phyloP scores from a whole-genome alignment of 2,329 filamentous ascomycete genomes.

The Sclerotinia nivalis region DNA sequence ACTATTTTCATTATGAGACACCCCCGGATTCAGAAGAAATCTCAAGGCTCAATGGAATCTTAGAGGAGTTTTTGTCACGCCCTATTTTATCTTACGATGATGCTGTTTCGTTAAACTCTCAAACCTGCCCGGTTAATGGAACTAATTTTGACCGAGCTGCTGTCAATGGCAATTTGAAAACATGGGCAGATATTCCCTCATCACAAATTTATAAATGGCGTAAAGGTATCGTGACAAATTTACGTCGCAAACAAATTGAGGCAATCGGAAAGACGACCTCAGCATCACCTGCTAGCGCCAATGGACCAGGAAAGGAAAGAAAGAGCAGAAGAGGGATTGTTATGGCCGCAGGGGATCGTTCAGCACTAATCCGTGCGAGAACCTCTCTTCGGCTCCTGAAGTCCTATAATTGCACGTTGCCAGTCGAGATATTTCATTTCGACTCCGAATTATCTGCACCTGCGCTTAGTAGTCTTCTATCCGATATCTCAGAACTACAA shows the following conservation, averaged over 20 bases:
- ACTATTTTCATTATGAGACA: constrained; percentile 9
- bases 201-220: constrained; percentile 29
- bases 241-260: constrained; percentile 20
- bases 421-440: constrained; percentile 33
- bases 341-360: constrained; percentile 31
- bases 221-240: constrained; percentile 24
- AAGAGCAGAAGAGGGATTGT: constrained; percentile 30
- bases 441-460: constrained; percentile 25
- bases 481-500: not conserved
- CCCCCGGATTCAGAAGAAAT: constrained; percentile 4
- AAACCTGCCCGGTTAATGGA: constrained; percentile 28
- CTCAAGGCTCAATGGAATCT: constrained; percentile 6
- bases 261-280: constrained; percentile 15
- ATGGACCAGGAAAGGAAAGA: not conserved
- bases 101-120: constrained; percentile 25
- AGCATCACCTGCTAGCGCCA: not conserved
- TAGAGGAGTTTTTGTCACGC: constrained; percentile 18
- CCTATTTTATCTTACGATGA: constrained; percentile 28
- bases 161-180: constrained; percentile 25
- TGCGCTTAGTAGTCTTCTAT: not conserved
- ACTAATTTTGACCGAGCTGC: constrained; percentile 28
- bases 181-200: constrained; percentile 28
- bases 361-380: constrained; percentile 27
- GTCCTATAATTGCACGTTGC: constrained; percentile 32
- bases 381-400: constrained; percentile 29